Base-by-base conservation (phyloP, 345 rosid genomes). In the Erodium maritimum region DNA sequence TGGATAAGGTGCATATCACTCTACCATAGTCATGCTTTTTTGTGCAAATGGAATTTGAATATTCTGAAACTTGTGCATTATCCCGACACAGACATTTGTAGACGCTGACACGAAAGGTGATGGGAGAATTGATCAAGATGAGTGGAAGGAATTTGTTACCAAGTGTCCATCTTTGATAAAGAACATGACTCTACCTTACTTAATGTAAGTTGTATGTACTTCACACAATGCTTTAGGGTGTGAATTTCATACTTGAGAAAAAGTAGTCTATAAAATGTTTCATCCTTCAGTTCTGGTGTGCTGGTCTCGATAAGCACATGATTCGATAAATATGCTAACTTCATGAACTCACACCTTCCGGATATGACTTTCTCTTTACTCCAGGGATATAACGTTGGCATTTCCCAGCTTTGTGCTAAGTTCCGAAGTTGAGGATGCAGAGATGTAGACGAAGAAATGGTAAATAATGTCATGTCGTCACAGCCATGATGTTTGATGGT, bases 101-200 rank as follows among this genome's bases (percentile, higher is more conserved):
- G 85, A 86, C 23, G 99, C 94, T 20, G 94, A 93, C 59, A 57
- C 54, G 17, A 79, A 80, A 60, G 80, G 80, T 6, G 95, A 89
- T 33, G 96, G 91, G 20, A 93, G 65, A 75, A 93, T 93, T 5
- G 96, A 93, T 66, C 52, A 51, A 34, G 94, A 84, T 65, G 99
- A 93, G 65, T 93, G 99, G 99, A 82, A 80, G 64, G 86, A 82
- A 23, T 86, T 83, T 29, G 95, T 85, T 57, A 72, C 71, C 6
- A 81, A 69, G 73, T 60, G 86, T 61, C 99, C 99, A 0, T 84
- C 95, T 54, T 81, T 93, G 29, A 72, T 88, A 64, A 93, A 80
- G 83, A 93, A 86, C 82, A 93, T 89, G 96, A 88, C 95, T 22
- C 79, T 93, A 22, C 96, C 99, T 0, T 85, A 86, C 71, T 71